Conservation (phyloP, 75 land plant genomes). For the Sequoia sempervirens region DNA sequence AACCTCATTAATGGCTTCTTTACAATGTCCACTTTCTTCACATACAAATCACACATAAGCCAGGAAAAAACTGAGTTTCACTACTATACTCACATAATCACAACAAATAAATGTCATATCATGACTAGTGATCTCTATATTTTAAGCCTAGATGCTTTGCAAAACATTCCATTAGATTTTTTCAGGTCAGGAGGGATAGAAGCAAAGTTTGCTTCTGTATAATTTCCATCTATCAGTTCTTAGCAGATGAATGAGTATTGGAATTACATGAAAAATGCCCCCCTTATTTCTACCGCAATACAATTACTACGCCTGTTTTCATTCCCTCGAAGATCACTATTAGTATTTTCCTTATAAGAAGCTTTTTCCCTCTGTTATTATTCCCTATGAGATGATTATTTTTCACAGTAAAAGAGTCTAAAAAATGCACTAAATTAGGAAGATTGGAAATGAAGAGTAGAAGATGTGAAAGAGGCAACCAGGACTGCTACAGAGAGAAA, state of each 20-base stretch:
- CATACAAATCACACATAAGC: neutral
- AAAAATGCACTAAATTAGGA: too few species aligned
- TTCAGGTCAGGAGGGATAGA: neutral
- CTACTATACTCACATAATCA: neutral
- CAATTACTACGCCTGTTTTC: neutral
- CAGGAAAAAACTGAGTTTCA: neutral
- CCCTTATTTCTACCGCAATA: neutral
- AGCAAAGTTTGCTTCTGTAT: neutral
- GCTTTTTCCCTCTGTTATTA: neutral
- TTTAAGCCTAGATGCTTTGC: too few species aligned
- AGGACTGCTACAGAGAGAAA: neutral
- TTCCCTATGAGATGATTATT: too few species aligned
- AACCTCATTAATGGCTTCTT: constrained; percentile 57
- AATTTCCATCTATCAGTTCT: neutral
- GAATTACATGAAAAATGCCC: too few species aligned
- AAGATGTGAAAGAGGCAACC: too few species aligned
- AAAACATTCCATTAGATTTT: neutral
- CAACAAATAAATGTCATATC: neutral
- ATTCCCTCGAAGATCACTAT: too few species aligned
- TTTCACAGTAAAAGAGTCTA: too few species aligned
- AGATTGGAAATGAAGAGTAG: too few species aligned
- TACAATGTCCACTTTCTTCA: constrained; percentile 65
- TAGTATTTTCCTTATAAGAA: too few species aligned
- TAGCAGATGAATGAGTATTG: neutral
- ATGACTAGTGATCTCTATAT: neutral